Percentiles rank a stretch among this genome's conserved stretches.
Conservation (phyloP, 352 stramenopile species). For the Pythium rhizo-oryzae region DNA sequence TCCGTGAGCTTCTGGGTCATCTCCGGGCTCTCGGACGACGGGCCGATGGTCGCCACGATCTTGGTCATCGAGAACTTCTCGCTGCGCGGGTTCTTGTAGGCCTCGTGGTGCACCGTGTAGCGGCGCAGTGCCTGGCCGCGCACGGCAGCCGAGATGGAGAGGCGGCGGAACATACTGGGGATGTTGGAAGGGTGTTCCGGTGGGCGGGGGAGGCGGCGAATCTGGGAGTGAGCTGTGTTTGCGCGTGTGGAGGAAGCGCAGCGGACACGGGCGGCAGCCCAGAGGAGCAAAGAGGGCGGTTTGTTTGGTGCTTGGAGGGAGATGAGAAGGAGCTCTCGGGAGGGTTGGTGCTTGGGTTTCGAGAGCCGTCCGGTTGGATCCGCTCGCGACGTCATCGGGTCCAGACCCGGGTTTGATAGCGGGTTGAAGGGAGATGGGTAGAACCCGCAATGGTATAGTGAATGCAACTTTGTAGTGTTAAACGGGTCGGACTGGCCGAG, state of each 20-base stretch:
- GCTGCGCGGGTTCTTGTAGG: conserved; percentile 80
- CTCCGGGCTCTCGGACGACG: conserved; percentile 71
- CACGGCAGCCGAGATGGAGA: conserved; percentile 16
- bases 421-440: no score
- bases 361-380: conserved; percentile 9
- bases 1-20: conserved; percentile 86
- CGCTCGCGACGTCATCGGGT: conserved; percentile 9
- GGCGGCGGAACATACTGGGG: conserved; percentile 26
- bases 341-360: conserved; percentile 30
- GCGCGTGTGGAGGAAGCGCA: neutral
- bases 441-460: no score
- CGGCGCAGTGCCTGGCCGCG: conserved; percentile 20
- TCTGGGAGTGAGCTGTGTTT: conserved; percentile 26
- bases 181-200: neutral
- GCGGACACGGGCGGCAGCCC: neutral
- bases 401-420: neutral
- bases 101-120: conserved; percentile 37
- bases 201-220: conserved; percentile 1
- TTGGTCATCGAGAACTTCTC: conserved; percentile 91
- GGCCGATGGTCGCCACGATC: conserved; percentile 95
- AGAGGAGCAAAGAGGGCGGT: neutral
- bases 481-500: neutral
- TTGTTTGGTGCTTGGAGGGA: conserved; percentile 17
- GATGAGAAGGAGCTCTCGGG: conserved; percentile 1
- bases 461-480: neutral